Percentiles rank a stretch among this genome's conserved stretches.
Evolutionary conservation across 2,329 filamentous ascomycete genomes (phyloP).

Genomic region (Botryotinia convoluta): DNA sequence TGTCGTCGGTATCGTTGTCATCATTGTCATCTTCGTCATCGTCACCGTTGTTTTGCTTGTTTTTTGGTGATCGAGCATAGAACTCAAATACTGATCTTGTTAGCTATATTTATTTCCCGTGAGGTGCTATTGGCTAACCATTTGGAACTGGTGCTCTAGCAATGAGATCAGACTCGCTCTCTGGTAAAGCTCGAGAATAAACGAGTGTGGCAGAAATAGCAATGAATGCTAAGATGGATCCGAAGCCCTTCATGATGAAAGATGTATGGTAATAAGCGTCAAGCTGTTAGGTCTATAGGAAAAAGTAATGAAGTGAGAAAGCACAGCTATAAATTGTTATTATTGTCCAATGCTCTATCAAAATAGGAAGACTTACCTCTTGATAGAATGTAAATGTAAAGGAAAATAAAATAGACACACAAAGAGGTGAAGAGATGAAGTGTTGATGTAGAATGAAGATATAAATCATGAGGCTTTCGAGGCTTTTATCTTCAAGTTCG

Average conservation of each 20-base stretch:
- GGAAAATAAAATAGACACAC: background rate
- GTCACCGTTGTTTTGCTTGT: conserved; percentile 2
- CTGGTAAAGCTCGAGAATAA: conserved; percentile 35
- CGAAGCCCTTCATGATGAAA: conserved; percentile 44
- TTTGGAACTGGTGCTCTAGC: conserved; percentile 29
- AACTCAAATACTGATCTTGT: conserved; percentile 25
- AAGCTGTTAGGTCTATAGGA: conserved; percentile 28
- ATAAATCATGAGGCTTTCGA: conserved; percentile 1
- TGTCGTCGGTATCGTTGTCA: background rate
- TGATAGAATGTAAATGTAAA: conserved; percentile 22
- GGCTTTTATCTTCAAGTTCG: conserved; percentile 8
- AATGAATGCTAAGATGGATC: conserved; percentile 41
- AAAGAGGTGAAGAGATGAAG: conserved; percentile 28
- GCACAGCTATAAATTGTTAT: conserved; percentile 34
- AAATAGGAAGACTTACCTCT: conserved; percentile 28
- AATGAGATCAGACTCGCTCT: conserved; percentile 22
- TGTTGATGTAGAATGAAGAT: conserved; percentile 26
- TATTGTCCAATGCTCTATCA: background rate
- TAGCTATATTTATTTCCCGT: background rate
- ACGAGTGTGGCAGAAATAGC: conserved; percentile 40
- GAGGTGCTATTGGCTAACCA: conserved; percentile 13
- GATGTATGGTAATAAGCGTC: conserved; percentile 25
- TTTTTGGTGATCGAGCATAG: conserved; percentile 29
- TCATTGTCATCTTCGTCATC: background rate
- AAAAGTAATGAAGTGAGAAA: conserved; percentile 31